A percentile compares a stretch with the other conserved stretches of the same genome.
Conservation (phyloP, 202 grass and related monocot genomes). For the Setaria viridis region DNA sequence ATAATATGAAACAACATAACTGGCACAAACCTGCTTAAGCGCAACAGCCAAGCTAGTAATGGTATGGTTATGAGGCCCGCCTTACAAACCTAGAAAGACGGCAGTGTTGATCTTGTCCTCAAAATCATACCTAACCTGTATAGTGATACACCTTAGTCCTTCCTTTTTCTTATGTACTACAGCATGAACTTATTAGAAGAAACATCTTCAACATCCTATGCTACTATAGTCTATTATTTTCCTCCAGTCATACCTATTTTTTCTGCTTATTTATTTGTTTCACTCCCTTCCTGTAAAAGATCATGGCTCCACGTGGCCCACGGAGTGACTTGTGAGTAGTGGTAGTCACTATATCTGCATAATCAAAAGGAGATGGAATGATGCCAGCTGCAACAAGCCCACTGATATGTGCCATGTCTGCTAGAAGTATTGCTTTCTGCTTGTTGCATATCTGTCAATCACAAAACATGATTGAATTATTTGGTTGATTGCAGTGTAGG, state of each 20-base stretch:
- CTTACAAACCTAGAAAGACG: constrained; percentile 96
- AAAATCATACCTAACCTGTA: constrained; percentile 89
- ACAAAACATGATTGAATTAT: constrained; percentile 32
- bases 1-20: constrained; percentile 28
- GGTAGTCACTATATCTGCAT: constrained; percentile 97
- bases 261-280: constrained; percentile 97
- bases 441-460: constrained; percentile 92
- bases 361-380: constrained; percentile 93
- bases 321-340: constrained; percentile 97
- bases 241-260: constrained; percentile 59
- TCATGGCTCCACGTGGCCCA: constrained; percentile 96
- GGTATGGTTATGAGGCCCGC: constrained; percentile 97
- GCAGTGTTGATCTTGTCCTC: constrained; percentile 97
- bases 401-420: constrained; percentile 99
- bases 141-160: constrained; percentile 30
- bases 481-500: constrained; percentile 21
- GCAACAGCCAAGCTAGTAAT: constrained; percentile 96
- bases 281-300: constrained; percentile 95
- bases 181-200: constrained; percentile 33
- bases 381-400: constrained; percentile 93
- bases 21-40: constrained; percentile 83
- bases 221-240: constrained; percentile 38
- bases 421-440: constrained; percentile 97
- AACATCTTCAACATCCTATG: constrained; percentile 35
- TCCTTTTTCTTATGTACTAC: constrained; percentile 23